Conservation (phyloP, 805 yeast species). For the Tetrapisispora phaffii region DNA sequence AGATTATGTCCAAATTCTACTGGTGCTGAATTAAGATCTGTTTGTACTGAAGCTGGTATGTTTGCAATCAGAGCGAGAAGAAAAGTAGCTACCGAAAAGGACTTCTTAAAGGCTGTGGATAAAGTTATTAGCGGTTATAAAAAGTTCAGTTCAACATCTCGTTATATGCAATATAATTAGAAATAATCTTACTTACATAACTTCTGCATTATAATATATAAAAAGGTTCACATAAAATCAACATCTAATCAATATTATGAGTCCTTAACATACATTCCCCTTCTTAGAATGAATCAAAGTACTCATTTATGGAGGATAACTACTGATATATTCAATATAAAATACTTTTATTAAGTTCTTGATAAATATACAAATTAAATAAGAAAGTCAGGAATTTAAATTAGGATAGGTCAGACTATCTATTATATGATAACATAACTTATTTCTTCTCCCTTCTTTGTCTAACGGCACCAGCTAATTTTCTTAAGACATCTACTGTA, state of each 20-base stretch:
- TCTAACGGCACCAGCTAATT: conserved; percentile 71
- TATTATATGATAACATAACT: not conserved
- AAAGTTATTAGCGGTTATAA: conserved; percentile 97
- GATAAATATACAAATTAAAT: not conserved
- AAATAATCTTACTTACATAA: not conserved
- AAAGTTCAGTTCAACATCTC: conserved; percentile 93
- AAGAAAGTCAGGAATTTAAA: not conserved
- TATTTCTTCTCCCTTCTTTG: conserved; percentile 46
- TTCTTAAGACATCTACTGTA: conserved; percentile 61
- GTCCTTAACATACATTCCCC: not conserved
- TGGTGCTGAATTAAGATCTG: conserved; percentile 97
- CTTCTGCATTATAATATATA: conserved; percentile 1
- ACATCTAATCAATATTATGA: not conserved
- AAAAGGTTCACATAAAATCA: not conserved
- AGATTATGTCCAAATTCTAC: conserved; percentile 96
- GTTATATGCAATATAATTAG: conserved; percentile 96
- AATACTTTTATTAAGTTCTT: too few species aligned
- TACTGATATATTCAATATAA: not conserved
- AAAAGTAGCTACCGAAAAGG: conserved; percentile 97
- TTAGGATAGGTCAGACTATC: not conserved
- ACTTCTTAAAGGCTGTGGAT: conserved; percentile 93
- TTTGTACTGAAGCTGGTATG: conserved; percentile 99
- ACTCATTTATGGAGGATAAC: too few species aligned
- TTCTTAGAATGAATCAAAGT: too few species aligned
- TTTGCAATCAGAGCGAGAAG: conserved; percentile 97